These are phyloP conservation scores for Microbotryum scabiosae DNA, from an alignment of 1,284 basidiomycete species.

Conservation along the genomic window DNA sequence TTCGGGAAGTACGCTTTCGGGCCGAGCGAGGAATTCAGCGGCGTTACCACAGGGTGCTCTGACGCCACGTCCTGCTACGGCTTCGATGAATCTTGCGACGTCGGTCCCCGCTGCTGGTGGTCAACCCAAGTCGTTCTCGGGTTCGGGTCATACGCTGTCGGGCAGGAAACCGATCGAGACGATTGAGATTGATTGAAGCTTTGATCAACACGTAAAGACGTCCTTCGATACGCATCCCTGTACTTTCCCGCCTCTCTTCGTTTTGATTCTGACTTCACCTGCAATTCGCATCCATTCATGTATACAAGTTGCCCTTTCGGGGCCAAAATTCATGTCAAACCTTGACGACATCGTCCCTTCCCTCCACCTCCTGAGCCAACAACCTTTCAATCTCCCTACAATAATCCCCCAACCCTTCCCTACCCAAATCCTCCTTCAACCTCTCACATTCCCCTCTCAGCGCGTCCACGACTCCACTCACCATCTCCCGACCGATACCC, in stretches of 20 bases:
- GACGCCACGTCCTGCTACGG: neutral
- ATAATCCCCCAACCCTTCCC: too few relatives aligned
- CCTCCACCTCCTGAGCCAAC: too few relatives aligned
- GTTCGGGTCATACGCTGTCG: conserved; percentile 19
- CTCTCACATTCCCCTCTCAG: too few relatives aligned
- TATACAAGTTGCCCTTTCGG: too few relatives aligned
- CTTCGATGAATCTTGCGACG: neutral
- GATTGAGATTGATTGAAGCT: conserved; percentile 32
- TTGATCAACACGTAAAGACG: neutral
- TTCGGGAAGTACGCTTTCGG: conserved; percentile 3
- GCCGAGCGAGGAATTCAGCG: neutral
- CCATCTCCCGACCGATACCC: too few relatives aligned
- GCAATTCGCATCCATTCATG: neutral
- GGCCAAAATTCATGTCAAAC: too few relatives aligned
- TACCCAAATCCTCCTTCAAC: too few relatives aligned
- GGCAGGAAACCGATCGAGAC: conserved; percentile 28
- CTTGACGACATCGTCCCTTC: too few relatives aligned
- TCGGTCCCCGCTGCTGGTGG: neutral
- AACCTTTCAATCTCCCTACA: too few relatives aligned
- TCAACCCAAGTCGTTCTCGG: conserved; percentile 19
- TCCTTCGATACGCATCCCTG: neutral
- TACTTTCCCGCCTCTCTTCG: neutral
- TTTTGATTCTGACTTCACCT: neutral
- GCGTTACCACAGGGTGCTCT: neutral
- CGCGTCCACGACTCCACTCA: too few relatives aligned